Evolutionary conservation across 192 early-diverging fungal species (phyloP).

Genomic region (Coemansia sp.): DNA sequence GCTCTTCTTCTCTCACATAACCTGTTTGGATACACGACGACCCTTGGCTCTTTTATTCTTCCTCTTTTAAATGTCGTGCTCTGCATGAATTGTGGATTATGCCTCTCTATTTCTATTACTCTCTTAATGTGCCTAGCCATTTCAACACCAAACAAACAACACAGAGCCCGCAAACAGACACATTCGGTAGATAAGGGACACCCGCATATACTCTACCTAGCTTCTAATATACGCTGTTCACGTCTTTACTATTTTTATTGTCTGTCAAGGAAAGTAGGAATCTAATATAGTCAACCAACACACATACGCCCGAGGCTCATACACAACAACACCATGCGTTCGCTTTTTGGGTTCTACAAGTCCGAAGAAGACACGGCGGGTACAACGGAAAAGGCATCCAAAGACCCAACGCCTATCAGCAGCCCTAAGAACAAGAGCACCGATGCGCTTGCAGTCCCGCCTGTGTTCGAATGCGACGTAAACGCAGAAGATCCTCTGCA

Average conservation of each 20-base stretch:
- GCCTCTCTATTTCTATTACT: constrained; percentile 1
- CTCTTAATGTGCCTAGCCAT: background rate
- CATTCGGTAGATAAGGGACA: background rate
- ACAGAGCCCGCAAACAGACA: too few relatives aligned
- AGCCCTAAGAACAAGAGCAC: background rate
- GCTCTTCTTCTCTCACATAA: background rate
- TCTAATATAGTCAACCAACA: background rate
- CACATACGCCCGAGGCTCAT: background rate
- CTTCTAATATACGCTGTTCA: background rate
- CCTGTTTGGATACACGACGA: background rate
- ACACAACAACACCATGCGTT: constrained; percentile 30
- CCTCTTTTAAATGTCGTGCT: background rate
- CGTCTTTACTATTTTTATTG: background rate
- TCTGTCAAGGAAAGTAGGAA: background rate
- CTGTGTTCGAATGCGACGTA: constrained; percentile 21
- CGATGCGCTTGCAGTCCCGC: constrained; percentile 13
- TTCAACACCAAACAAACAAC: background rate
- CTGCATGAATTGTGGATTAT: background rate
- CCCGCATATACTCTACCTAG: background rate
- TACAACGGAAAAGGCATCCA: constrained; percentile 24
- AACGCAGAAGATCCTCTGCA: constrained; percentile 21
- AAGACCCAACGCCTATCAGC: background rate
- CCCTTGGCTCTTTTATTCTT: background rate
- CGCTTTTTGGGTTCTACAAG: constrained; percentile 44
- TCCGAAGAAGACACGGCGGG: constrained; percentile 26